Evolutionary conservation across 1,284 basidiomycete species (phyloP).

Genomic region (Xerocomus amazonicus): DNA sequence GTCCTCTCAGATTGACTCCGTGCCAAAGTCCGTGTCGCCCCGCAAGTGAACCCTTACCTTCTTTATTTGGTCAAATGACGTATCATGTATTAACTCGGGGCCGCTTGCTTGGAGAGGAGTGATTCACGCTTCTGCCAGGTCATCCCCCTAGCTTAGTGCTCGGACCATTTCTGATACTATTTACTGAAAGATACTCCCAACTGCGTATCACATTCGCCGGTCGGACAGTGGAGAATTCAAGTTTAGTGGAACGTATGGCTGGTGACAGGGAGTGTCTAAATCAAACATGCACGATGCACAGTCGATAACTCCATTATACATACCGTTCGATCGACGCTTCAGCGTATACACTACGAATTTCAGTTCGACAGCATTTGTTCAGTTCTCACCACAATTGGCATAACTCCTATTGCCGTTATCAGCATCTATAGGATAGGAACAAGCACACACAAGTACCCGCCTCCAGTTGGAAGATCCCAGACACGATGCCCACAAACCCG

Average conservation of each 20-base stretch:
- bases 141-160: not conserved
- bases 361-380: slow-evolving; percentile 14
- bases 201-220: slow-evolving; percentile 47
- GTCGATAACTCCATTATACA: not conserved
- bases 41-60: slow-evolving; percentile 17
- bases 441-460: slow-evolving; percentile 33
- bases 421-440: not conserved
- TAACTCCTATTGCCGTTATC: slow-evolving; percentile 20
- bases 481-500: slow-evolving; percentile 39
- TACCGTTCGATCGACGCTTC: not conserved
- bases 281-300: not conserved
- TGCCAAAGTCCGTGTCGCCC: slow-evolving; percentile 38
- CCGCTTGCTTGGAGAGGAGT: slow-evolving; percentile 38
- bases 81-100: no score
- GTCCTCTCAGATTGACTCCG: slow-evolving; percentile 15
- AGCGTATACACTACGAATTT: slow-evolving; percentile 4
- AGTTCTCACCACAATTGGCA: slow-evolving; percentile 24
- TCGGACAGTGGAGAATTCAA: slow-evolving; percentile 51
- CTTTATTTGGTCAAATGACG: no score
- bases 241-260: slow-evolving; percentile 46
- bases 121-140: slow-evolving; percentile 32
- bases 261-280: not conserved
- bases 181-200: slow-evolving; percentile 5
- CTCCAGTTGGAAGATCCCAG: slow-evolving; percentile 58
- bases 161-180: not conserved